A percentile compares a stretch with the other conserved stretches of the same genome.
These are phyloP conservation scores for Eugenia klotzschiana DNA, from an alignment of 441 rosid species.

Conservation along the genomic window DNA sequence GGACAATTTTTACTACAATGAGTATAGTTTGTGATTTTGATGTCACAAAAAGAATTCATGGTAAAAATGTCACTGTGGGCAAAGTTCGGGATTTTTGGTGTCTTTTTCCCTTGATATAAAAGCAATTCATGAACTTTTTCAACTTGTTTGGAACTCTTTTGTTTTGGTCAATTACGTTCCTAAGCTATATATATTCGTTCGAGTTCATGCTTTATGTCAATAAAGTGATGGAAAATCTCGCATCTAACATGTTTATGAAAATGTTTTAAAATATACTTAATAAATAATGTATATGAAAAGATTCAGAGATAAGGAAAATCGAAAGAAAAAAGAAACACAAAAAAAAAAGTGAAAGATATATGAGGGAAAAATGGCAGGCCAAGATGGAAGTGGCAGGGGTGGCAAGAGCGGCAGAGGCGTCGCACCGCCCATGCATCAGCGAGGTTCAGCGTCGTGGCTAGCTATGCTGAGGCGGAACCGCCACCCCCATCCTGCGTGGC, in stretches of 20 bases:
- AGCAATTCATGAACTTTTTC: neutral
- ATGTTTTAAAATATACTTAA: neutral
- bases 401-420: neutral
- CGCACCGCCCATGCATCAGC: no score
- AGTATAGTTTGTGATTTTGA: no score
- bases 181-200: fast-evolving
- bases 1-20: no score
- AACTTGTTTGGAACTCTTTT: neutral
- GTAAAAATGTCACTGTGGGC: no score
- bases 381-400: neutral
- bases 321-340: neutral
- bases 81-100: no score
- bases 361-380: neutral
- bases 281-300: neutral
- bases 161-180: neutral
- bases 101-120: neutral
- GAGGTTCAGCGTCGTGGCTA: no score
- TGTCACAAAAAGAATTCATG: no score
- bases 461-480: neutral
- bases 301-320: neutral
- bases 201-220: neutral
- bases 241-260: neutral
- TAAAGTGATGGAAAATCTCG: neutral
- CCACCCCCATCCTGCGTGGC: neutral
- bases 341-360: neutral